Evolutionary conservation across 2,329 filamentous ascomycete genomes (phyloP), one percentile per base, ranked within the genome.

Genomic region (Fusarium zealandicum): DNA sequence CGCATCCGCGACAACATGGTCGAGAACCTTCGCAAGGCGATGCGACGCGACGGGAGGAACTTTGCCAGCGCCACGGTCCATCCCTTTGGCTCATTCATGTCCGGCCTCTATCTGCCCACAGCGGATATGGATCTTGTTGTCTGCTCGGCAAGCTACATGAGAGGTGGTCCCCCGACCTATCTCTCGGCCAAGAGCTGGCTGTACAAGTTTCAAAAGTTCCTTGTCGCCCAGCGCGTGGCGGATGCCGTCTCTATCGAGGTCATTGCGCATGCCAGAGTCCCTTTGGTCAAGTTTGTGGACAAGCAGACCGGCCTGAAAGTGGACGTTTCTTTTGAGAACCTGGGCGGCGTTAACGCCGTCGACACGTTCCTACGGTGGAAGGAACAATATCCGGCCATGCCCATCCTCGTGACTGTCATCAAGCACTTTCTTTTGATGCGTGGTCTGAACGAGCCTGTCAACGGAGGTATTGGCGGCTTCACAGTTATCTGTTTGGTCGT

Each of bases 61-160:
- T 88, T 86, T 65, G 74, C 78, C 11, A 83, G 85, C 39, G 85
- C 87, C 10, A 80, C 87, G 41, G 78, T 97, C 7, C 79, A 83
- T 28, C 81, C 88, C 9, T 99, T 99, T 71, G 95, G 95, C n/a
- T 98, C 95, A 0, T 99, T 93, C 73, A 93, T 92, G 64, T 92
- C 92, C 3, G 92, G 90, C 0, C 78, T 92, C 7, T 86, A 86
- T 63, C 75, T 86, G 3, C 83, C 83, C 1, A 85, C 90, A 1
- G 92, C 90, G 13, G 95, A 99, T 70, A 96, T 99, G 87, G 95
- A 99, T 70, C 80, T 99, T 40, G 95, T 96, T 3, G 82, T 95
- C 45, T 84, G 93, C 43, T 86, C 83, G 1, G 68, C 70, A 3
- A 77, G 79, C 20, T 92, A 85, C 60, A 78, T 86, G 59, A 71